Conservation (phyloP, 2,329 filamentous ascomycete genomes). For the Pyrenochaeta sp. region DNA sequence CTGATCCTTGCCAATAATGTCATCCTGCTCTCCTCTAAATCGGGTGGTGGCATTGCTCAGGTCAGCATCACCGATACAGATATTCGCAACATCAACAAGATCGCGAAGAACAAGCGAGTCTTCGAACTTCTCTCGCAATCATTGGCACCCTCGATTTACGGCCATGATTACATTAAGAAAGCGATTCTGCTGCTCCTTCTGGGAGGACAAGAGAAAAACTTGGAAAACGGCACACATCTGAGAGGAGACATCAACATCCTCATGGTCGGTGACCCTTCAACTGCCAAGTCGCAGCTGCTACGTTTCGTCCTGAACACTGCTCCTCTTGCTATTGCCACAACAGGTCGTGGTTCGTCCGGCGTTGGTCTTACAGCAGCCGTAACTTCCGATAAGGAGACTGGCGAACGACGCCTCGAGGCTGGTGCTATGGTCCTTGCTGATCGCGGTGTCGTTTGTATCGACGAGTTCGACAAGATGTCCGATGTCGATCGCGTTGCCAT, state of each 20-base stretch:
- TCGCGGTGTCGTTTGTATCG: conserved; percentile 96
- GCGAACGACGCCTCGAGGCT: conserved; percentile 91
- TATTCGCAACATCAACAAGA: conserved; percentile 98
- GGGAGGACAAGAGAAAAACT: conserved; percentile 96
- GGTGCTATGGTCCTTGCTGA: conserved; percentile 99
- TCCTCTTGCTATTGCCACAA: conserved; percentile 94
- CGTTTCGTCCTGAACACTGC: conserved; percentile 98
- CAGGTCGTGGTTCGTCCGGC: conserved; percentile 93
- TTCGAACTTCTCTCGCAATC: conserved; percentile 95
- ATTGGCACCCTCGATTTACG: conserved; percentile 93
- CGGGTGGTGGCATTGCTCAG: conserved; percentile 90
- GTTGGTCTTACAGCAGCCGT: conserved; percentile 98
- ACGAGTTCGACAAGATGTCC: conserved; percentile 99
- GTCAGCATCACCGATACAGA: conserved; percentile 94
- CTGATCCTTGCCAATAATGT: conserved; percentile 94
- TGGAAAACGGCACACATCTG: conserved; percentile 97
- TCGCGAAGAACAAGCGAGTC: conserved; percentile 91
- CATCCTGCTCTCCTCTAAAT: conserved; percentile 93
- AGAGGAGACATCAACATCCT: conserved; percentile 99
- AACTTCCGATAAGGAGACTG: conserved; percentile 96
- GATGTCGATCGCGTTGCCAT: conserved; percentile 98
- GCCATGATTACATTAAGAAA: conserved; percentile 97
- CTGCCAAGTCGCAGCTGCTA: conserved; percentile 96
- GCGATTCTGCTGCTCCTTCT: conserved; percentile 95
- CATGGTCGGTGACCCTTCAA: conserved; percentile 98